Evolutionary conservation across 2,329 filamentous ascomycete genomes (phyloP), one percentile per base, ranked within the genome.

Genomic region (Fusarium buharicum): DNA sequence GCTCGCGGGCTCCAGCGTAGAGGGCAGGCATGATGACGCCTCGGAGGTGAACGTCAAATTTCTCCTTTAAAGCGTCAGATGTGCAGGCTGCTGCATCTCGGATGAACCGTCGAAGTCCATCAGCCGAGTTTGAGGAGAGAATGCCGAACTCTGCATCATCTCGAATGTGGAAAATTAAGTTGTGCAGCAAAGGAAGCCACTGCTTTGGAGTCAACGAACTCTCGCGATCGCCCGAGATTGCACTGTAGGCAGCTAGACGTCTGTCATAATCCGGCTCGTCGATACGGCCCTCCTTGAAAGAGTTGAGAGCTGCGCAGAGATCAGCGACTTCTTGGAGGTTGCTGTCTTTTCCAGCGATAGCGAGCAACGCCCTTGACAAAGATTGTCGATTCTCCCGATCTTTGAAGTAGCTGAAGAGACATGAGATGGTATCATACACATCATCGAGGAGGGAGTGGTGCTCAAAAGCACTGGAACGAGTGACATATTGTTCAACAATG

Each of bases 81-180:
- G 59, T 39, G 36, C 78, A 79, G n/a, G 77, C 70, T 3, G 83
- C 78, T 3, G 83, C 82, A 43, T 85, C 82, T 66, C 91, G 85
- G 30, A 97, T 83, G 70, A 97, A 95, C 47, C 88, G 85, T 68
- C 90, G 90, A 34, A 99, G 78, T 6, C 87, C 86, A 70, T 93
- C 90, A 0, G 93, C 91, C 7, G 95, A 92, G 73, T 94, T 97
- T 2, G 84, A 83, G 0, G 86, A 83, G 13, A 97, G 80, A 44
- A 97, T 91, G 40, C 92, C 91, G 63, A 96, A 89, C 73, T 99
- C 95, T 61, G 97, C 92, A 51, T 92, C 89, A 63, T 94, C 87
- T 64, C 88, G 89, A 64, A 97, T 89, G 72, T 90, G 95, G 76
- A 89, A 98, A 2, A 97, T 82, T 79, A 96, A 85, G 72, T 98